Base-by-base conservation (phyloP, 257 asterid species). In the Solanum ossicruentum region DNA sequence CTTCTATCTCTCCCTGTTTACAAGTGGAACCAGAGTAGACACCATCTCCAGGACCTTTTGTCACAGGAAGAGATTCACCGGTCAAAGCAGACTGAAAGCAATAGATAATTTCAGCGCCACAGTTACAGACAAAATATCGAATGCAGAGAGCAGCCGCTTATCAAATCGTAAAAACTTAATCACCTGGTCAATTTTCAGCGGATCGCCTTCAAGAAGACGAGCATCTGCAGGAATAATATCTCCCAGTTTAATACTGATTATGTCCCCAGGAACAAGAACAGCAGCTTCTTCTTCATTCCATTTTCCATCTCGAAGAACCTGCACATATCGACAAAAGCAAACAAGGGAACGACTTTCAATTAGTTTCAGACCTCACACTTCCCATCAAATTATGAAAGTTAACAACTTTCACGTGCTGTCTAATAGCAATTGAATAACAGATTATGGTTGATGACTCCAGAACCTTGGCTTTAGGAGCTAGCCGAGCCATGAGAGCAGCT, bases 401-500 rank as follows among this genome's bases (percentile, higher is more conserved):
- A 45, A 26, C 45, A 78, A 28, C 65, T 16, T 28, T 52, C 82
- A 77, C 26, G 15, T 51, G 82, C 82, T 51, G 16, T 15, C 1
- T 15, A 75, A 77, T 26, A 49, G 63, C 10, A 77, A 52, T 51
- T 51, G 47, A 77, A 15, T 49, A 49, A 51, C 82, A 23, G 23
- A 51, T 49, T 26, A 77, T 23, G 63, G 43, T 15, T 77, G 82
- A 10, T 23, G 26, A 47, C 0, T 16, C 32, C 0, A 72, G 63
- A 51, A 94, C 99, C 92, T 96, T 94, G 10, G 98, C 98, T 89
- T 93, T 96, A 26, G 99, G 99, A 87, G 99, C 99, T 55, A 96
- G 98, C 75, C 96, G 90, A 79, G 99, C 99, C 99, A 96, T 96
- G 88, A 96, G 98, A 84, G 99, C 98, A 78, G 99, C 99, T 8